phyloP scores from a whole-genome alignment of 2,329 filamentous ascomycete species.

The Neofusicoccum parvum region DNA sequence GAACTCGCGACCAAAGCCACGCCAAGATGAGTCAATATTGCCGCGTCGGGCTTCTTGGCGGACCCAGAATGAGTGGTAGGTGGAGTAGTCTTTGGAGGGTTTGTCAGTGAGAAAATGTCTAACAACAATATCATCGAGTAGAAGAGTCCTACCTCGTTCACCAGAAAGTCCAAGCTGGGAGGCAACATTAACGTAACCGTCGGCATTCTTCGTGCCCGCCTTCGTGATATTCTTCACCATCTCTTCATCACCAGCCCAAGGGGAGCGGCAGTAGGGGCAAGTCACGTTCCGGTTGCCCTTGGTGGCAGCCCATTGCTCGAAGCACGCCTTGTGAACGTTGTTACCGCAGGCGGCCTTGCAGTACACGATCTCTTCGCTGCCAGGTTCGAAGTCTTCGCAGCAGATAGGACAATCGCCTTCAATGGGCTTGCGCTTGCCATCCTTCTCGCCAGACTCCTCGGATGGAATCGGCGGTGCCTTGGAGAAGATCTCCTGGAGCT shows the following conservation, averaged over 20 bases:
- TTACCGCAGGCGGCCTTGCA: constrained; percentile 60
- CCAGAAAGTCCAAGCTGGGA: constrained; percentile 60
- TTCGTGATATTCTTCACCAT: constrained; percentile 50
- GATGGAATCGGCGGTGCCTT: constrained; percentile 54
- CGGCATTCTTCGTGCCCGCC: constrained; percentile 43
- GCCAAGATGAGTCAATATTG: background rate
- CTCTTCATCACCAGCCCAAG: constrained; percentile 55
- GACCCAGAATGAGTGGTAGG: constrained; percentile 27
- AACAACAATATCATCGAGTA: background rate
- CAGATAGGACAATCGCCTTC: constrained; percentile 67
- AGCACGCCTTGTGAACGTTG: constrained; percentile 56
- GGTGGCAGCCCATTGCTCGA: constrained; percentile 49
- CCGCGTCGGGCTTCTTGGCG: constrained; percentile 19
- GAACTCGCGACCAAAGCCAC: background rate
- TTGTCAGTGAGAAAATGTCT: background rate
- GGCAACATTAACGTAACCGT: constrained; percentile 66
- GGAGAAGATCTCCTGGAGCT: constrained; percentile 59
- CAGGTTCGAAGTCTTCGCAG: constrained; percentile 56
- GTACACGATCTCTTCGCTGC: constrained; percentile 46
- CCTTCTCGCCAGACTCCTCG: constrained; percentile 39
- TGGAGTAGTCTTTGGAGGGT: constrained; percentile 24
- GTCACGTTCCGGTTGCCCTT: constrained; percentile 45
- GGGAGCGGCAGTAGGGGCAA: constrained; percentile 63
- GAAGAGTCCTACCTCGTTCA: constrained; percentile 47
- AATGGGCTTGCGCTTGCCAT: constrained; percentile 58